A percentile compares a stretch with the other conserved stretches of the same genome.
phyloP scores from a whole-genome alignment of 192 early-diverging fungal genomes.

The Allomyces arbusculus region DNA sequence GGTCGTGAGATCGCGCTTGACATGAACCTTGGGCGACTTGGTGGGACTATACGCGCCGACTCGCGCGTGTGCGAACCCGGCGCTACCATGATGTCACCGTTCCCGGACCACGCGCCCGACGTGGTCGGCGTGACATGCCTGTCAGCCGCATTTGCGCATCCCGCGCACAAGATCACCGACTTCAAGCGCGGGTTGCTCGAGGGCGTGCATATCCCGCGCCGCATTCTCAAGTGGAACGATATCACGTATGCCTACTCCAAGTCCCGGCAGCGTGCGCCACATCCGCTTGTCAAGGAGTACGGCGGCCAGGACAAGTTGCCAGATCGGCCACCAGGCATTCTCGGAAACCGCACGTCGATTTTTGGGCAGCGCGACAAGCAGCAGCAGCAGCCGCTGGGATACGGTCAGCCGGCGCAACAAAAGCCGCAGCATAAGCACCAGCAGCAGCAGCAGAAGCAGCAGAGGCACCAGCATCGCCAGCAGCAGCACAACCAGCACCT shows the following conservation, averaged over 20 bases:
- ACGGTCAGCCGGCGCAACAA: background rate
- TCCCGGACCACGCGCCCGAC: background rate
- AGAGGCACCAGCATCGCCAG: too few relatives aligned
- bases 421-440: background rate
- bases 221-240: background rate
- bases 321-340: too few relatives aligned
- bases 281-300: too few relatives aligned
- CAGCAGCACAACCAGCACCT: too few relatives aligned
- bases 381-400: too few relatives aligned
- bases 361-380: too few relatives aligned
- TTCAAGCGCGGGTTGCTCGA: background rate
- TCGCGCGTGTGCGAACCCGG: background rate
- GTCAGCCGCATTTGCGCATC: background rate
- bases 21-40: background rate
- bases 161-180: background rate
- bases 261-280: background rate
- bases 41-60: background rate
- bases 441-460: too few relatives aligned
- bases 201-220: background rate
- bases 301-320: too few relatives aligned
- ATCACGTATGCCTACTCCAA: background rate
- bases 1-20: too few relatives aligned
- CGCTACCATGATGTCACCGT: background rate
- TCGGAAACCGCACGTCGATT: too few relatives aligned
- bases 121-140: background rate